Base-by-base conservation (phyloP, 805 yeast species). In the Hanseniaspora pseudoguilliermondii region DNA sequence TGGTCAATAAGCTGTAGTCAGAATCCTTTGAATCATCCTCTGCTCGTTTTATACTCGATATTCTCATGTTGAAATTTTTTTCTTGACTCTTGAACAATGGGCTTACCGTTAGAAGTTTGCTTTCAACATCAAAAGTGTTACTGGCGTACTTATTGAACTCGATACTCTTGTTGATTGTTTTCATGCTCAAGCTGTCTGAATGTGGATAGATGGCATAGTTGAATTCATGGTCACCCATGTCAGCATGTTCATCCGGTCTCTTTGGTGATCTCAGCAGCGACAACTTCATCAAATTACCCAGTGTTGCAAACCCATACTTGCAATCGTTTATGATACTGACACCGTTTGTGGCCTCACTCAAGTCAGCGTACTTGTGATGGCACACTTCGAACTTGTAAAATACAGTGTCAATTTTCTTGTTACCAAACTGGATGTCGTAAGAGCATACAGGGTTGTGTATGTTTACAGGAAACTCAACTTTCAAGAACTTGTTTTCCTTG, bases 301-400 rank as follows among this genome's bases (percentile, higher is more conserved):
- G 96, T 20, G 90, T 83, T 0, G 95, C 77, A 61, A 88, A 95
- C 9, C 98, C 98, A 65, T 88, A 91, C 68, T 91, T 91, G 65
- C 82, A 78, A 69, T 88, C 83, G 67, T 90, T 91, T 63, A 91
- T 66, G 18, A 91, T 71, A 0, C 95, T 76, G 13, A 89, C 95
- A 65, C 98, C 98, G 64, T 87, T 90, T 59, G 78, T 79, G 67
- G 74, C 79, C 64, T 88, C 97, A 27, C 95, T 84, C 63, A 86
- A 81, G 66, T 91, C 98, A 62, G 95, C 91, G 71, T 87, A 91
- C 65, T 86, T 86, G 69, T 93, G 98, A 64, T 85, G 88, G 64
- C 96, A 86, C 11, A 89, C 96, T 70, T 91, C 98, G 68, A 91
- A 91, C 67, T 89, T 90, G 67, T 91, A 93, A 72, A 75, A 91